Percentiles rank a stretch among this genome's conserved stretches.
Evolutionary conservation across 2,329 filamentous ascomycete genomes (phyloP).

Genomic region (Pleoardoris graminearum): DNA sequence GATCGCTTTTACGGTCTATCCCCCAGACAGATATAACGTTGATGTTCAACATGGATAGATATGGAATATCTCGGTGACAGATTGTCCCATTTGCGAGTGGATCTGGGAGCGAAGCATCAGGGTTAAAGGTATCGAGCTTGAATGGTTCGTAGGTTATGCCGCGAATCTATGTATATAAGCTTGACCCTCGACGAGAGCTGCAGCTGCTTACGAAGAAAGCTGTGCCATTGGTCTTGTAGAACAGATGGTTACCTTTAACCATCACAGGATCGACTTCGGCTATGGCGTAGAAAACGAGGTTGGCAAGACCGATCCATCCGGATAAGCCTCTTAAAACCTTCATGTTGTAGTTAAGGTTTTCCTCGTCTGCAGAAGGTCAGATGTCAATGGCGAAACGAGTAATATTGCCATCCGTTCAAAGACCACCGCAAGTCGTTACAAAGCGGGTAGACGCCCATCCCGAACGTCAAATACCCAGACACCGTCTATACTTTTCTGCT

Average conservation of each 20-base stretch:
- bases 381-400: too few relatives aligned
- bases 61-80: constrained; percentile 7
- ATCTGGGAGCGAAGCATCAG: neutral
- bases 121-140: neutral
- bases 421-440: neutral
- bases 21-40: neutral
- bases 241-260: constrained; percentile 4
- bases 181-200: neutral
- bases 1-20: neutral
- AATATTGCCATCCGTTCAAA: neutral
- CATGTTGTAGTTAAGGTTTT: neutral
- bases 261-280: constrained; percentile 9
- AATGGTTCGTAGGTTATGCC: neutral
- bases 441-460: neutral
- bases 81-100: constrained; percentile 5
- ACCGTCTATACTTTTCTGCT: neutral
- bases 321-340: neutral
- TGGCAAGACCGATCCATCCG: neutral
- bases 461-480: neutral
- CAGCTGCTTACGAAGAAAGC: constrained; percentile 3
- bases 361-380: neutral
- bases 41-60: neutral
- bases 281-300: neutral
- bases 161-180: neutral
- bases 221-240: constrained; percentile 1